Base-by-base conservation (phyloP, 805 yeast genomes). In the Myxozyma nipponensis region DNA sequence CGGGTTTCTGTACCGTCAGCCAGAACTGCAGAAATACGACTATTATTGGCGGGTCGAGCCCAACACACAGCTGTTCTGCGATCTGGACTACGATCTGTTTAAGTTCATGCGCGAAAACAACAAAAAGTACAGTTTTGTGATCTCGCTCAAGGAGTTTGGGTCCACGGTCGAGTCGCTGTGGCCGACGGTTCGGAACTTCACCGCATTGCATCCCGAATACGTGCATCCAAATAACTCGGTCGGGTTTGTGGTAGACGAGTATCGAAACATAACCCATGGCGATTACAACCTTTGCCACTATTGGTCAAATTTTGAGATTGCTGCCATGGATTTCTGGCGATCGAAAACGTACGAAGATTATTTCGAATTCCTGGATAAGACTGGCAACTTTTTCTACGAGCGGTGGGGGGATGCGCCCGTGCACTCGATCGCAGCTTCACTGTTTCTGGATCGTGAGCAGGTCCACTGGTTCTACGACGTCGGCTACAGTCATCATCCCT, bases 21-120 rank as follows among this genome's bases (percentile, higher is more conserved):
- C 76, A 44, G 68, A 81, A 43, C 65, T 86, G 65, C 64, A 69
- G 45, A 72, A 75, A n/a, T 83, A 82, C 66, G 78, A 76, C 40
- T 86, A 80, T 64, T 83, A 83, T 63, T 88, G 84, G 78, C 81
- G 95, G 67, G 90, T 89, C 36, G 96, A 89, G 71, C 96, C 96
- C 10, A 83, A 79, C 61, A 79, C 83, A 59, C 77, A 79, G 66
- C 75, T 86, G 56, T 78, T 70, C 68, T 88, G 95, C 71, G 87
- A 86, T 65, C 73, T 89, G 50, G 81, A 81, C 60, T 84, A 84
- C 67, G 38, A 52, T 38, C 61, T 57, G 21, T 85, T 85, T 69
- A 72, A 69, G 47, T 71, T 70, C 58, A 75, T 85, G 82, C 69
- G 76, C 17, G 75, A 69, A 21, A 71, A 79, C 56, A 68, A 76